A percentile compares a stretch with the other conserved stretches of the same genome.
Conservation (phyloP, 257 asterid genomes). For the Fraxinus cuspidata region DNA sequence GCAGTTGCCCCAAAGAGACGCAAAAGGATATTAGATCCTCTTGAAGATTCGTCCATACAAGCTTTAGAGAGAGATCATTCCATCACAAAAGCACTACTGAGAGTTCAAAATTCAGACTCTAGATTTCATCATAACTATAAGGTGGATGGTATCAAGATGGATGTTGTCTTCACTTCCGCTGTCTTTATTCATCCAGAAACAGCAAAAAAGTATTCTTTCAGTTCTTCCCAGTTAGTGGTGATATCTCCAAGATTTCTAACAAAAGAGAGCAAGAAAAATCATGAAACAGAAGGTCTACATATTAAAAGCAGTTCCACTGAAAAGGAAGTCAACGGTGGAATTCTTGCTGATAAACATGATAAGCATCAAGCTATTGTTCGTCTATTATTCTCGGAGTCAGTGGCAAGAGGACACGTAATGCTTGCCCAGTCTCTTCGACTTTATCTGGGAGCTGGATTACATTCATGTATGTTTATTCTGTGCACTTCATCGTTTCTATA, state of each 20-base stretch:
- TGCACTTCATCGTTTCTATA: background rate
- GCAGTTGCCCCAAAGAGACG: slow-evolving; percentile 97
- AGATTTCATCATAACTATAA: slow-evolving; percentile 47
- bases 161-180: slow-evolving; percentile 71
- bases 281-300: slow-evolving; percentile 34
- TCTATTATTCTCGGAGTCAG: slow-evolving; percentile 67
- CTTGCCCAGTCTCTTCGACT: slow-evolving; percentile 81
- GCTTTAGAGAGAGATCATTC: slow-evolving; percentile 39
- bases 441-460: slow-evolving; percentile 77
- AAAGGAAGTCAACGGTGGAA: slow-evolving; percentile 53
- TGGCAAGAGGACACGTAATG: slow-evolving; percentile 91
- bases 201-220: slow-evolving; percentile 60
- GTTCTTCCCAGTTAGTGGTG: slow-evolving; percentile 60
- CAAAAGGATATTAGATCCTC: slow-evolving; percentile 39
- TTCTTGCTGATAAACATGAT: slow-evolving; percentile 39
- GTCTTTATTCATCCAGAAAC: slow-evolving; percentile 85
- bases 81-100: slow-evolving; percentile 62
- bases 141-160: slow-evolving; percentile 56
- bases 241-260: slow-evolving; percentile 53
- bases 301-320: slow-evolving; percentile 43
- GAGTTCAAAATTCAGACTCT: slow-evolving; percentile 69
- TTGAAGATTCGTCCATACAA: slow-evolving; percentile 39
- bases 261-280: slow-evolving; percentile 47
- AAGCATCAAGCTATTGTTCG: slow-evolving; percentile 44
- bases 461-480: slow-evolving; percentile 71